These are phyloP conservation scores for Schrenkiella parvula DNA, from an alignment of 345 rosid genomes.

Conservation along the genomic window DNA sequence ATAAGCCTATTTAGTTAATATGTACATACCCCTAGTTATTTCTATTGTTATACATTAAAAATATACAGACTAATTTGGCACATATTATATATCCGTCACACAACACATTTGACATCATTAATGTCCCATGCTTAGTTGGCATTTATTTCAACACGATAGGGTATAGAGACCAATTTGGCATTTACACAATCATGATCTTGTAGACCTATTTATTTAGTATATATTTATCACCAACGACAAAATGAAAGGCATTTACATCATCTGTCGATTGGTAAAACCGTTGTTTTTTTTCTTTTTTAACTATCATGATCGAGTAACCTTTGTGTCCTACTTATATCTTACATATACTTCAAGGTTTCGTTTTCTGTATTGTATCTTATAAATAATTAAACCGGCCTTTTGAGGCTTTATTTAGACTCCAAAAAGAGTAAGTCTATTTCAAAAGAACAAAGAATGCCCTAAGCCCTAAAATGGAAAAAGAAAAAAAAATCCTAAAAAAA, in stretches of 20 bases:
- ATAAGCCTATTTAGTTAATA: no score
- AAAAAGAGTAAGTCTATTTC: neutral
- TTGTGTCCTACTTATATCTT: neutral
- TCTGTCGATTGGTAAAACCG: neutral
- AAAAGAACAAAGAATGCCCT: neutral
- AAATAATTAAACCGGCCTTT: neutral
- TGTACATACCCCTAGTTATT: no score
- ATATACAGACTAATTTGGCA: neutral
- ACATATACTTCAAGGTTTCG: neutral
- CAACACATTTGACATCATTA: neutral
- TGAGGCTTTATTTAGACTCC: neutral
- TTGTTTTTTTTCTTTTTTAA: neutral
- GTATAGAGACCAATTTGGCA: neutral
- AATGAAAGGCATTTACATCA: neutral
- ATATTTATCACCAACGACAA: neutral
- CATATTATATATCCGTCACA: neutral
- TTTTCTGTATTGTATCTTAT: neutral
- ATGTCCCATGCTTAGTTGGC: conserved; percentile 9
- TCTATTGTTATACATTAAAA: neutral
- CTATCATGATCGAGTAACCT: neutral
- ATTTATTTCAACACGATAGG: conserved; percentile 2
- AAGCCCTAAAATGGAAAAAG: neutral
- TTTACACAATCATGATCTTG: conserved; percentile 5
- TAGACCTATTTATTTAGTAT: neutral
- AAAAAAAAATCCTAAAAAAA: neutral